Evolutionary conservation across 2,329 filamentous ascomycete species (phyloP).

Genomic region (Trichoderma breve): DNA sequence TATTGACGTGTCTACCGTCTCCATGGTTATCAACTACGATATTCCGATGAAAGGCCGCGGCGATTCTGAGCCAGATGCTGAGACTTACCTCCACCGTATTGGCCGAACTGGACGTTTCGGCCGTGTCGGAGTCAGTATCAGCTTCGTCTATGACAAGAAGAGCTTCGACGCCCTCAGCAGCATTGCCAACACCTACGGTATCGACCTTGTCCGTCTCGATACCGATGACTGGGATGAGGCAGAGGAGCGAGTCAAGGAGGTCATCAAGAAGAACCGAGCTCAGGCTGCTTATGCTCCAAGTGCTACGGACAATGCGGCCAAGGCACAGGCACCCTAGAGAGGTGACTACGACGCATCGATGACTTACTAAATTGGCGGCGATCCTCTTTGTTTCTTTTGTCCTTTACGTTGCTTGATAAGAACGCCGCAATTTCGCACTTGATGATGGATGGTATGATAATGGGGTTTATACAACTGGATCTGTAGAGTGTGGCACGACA

Average conservation of each 20-base stretch:
- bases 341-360: conserved; percentile 21
- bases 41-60: conserved; percentile 72
- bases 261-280: conserved; percentile 70
- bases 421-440: conserved; percentile 5
- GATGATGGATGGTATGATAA: conserved; percentile 16
- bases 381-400: neutral
- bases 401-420: conserved; percentile 4
- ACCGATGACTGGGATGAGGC: conserved; percentile 89
- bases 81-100: conserved; percentile 97
- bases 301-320: conserved; percentile 38
- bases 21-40: conserved; percentile 98
- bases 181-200: conserved; percentile 79
- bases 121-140: conserved; percentile 92
- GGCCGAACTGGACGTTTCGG: conserved; percentile 96
- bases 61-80: conserved; percentile 81
- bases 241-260: conserved; percentile 75
- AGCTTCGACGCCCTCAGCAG: conserved; percentile 75
- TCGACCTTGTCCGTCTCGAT: conserved; percentile 76
- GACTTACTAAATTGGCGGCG: conserved; percentile 16
- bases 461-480: conserved; percentile 10
- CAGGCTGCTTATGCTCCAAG: conserved; percentile 53
- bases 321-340: conserved; percentile 34
- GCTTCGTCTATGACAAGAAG: conserved; percentile 82
- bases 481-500: conserved; percentile 15
- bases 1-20: conserved; percentile 88